Evolutionary conservation across 1,139 yeast species (phyloP).

Genomic region (Geotrichum siamense): DNA sequence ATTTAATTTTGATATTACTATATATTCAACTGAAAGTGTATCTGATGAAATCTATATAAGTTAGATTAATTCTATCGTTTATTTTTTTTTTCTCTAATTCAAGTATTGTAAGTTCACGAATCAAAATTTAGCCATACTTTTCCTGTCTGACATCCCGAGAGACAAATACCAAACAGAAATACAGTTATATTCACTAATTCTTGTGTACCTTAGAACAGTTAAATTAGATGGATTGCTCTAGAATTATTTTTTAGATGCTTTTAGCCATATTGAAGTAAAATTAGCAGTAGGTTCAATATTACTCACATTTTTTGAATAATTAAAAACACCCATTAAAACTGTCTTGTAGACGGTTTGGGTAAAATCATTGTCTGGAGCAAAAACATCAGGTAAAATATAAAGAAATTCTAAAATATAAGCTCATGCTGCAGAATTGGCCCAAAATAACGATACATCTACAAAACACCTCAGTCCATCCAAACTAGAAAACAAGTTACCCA

Average conservation of each 20-base stretch:
- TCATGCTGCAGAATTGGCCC: slow-evolving; percentile 29
- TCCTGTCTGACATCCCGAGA: slow-evolving; percentile 52
- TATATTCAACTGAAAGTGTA: no score
- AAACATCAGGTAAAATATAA: slow-evolving; percentile 56
- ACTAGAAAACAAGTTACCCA: no score
- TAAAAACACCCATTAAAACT: slow-evolving; percentile 77
- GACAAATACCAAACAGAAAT: slow-evolving; percentile 69
- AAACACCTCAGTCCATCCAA: no score
- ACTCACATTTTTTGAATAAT: slow-evolving; percentile 63
- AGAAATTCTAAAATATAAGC: slow-evolving; percentile 74
- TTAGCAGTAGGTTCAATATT: slow-evolving; percentile 4
- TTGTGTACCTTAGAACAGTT: slow-evolving; percentile 50
- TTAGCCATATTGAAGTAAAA: not conserved
- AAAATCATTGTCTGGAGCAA: slow-evolving; percentile 61
- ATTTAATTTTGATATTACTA: no score
- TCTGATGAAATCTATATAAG: slow-evolving; percentile 59
- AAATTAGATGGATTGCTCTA: slow-evolving; percentile 8
- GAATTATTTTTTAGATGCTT: not conserved
- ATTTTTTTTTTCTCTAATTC: slow-evolving; percentile 36
- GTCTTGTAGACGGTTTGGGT: slow-evolving; percentile 68
- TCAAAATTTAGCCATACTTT: slow-evolving; percentile 53
- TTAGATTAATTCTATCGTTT: slow-evolving; percentile 50
- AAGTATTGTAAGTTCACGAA: slow-evolving; percentile 49
- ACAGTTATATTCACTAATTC: slow-evolving; percentile 58
- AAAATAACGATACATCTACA: no score